A percentile compares a stretch with the other conserved stretches of the same genome.
Conservation (phyloP, 129 eudicot species). For the Sambucus nigra region DNA sequence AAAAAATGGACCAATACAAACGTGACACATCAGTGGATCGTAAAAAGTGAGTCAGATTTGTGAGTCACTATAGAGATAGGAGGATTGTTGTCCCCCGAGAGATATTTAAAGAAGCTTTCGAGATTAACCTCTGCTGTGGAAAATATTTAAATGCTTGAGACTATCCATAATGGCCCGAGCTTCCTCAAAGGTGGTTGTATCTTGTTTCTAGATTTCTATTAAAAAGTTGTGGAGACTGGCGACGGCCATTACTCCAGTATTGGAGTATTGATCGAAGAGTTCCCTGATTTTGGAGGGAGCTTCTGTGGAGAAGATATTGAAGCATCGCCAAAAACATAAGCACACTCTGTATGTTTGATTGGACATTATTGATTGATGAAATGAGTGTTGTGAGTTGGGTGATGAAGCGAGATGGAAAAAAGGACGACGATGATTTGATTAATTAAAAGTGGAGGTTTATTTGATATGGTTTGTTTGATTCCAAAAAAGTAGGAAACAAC, state of each 20-base stretch:
- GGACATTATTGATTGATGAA: constrained; percentile 16
- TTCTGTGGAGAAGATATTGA: constrained; percentile 61
- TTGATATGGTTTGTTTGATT: too few species aligned
- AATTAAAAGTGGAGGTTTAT: too few species aligned
- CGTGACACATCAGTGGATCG: too few species aligned
- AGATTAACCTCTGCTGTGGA: constrained; percentile 46
- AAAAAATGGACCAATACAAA: too few species aligned
- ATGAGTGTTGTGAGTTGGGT: background rate
- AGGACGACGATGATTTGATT: too few species aligned
- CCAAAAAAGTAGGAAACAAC: too few species aligned
- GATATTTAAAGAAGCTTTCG: constrained; percentile 57
- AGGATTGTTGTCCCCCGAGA: constrained; percentile 45
- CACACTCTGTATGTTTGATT: constrained; percentile 69
- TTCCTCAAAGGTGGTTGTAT: constrained; percentile 44
- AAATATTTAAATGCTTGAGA: constrained; percentile 28
- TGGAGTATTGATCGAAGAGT: constrained; percentile 48
- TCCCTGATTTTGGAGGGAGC: constrained; percentile 58
- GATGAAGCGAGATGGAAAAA: background rate
- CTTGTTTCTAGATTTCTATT: constrained; percentile 55
- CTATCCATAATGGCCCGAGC: constrained; percentile 55
- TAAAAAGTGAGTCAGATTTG: too few species aligned
- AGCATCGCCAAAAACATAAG: constrained; percentile 72
- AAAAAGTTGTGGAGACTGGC: constrained; percentile 48
- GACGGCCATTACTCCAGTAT: constrained; percentile 52
- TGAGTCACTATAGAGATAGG: too few species aligned